Evolutionary conservation across 169 alveolate species (phyloP).

Genomic region (Plasmodium sp.): DNA sequence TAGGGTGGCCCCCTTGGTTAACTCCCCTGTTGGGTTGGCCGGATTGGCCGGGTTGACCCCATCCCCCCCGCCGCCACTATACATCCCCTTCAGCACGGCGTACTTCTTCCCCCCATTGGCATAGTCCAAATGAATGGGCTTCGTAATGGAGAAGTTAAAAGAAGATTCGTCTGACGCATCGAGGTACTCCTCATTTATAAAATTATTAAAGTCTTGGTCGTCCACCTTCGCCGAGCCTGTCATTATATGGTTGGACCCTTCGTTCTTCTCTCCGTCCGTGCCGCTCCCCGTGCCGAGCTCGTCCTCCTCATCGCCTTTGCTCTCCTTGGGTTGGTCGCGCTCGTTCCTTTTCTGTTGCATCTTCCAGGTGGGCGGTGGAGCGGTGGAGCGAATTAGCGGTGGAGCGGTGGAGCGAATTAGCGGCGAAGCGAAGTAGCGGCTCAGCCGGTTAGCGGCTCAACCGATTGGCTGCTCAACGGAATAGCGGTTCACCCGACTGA

Average conservation of each 20-base stretch:
- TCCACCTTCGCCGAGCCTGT: constrained; percentile 6
- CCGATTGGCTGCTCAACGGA: no score
- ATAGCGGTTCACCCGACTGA: neutral
- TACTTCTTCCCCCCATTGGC: constrained; percentile 1
- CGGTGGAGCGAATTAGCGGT: no score
- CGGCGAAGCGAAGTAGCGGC: no score
- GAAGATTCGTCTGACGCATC: constrained; percentile 27
- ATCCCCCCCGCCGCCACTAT: neutral
- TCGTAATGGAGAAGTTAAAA: neutral
- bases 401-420: no score
- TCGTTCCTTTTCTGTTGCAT: neutral
- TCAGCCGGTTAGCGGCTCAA: no score
- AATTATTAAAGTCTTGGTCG: constrained; percentile 37
- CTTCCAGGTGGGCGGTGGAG: neutral
- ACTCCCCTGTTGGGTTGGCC: neutral
- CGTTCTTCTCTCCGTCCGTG: neutral
- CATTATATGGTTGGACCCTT: neutral
- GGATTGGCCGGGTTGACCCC: no score
- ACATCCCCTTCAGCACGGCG: neutral
- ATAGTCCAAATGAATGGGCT: neutral
- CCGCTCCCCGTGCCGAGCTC: neutral
- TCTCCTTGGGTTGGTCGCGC: neutral
- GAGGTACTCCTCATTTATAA: constrained; percentile 18
- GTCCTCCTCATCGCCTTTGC: neutral
- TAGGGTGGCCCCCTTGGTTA: neutral